These are phyloP conservation scores for Stemphylium lycopersici DNA, from an alignment of 2,329 filamentous ascomycete genomes.

Conservation along the genomic window DNA sequence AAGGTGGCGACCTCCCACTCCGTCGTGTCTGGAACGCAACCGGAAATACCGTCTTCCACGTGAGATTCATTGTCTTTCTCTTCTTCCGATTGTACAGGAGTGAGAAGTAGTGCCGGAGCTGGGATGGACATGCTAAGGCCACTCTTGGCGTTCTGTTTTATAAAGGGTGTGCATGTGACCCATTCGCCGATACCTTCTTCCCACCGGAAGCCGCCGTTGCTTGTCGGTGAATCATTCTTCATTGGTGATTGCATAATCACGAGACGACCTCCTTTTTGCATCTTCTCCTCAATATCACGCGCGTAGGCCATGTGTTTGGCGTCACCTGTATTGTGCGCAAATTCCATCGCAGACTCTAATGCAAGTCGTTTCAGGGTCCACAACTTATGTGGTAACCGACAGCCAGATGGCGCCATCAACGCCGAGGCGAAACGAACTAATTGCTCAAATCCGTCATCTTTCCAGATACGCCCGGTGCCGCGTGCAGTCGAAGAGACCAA, in stretches of 20 bases:
- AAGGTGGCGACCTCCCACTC: slow-evolving; percentile 19
- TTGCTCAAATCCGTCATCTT: slow-evolving; percentile 43
- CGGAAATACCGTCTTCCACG: slow-evolving; percentile 9
- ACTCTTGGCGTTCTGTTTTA: slow-evolving; percentile 25
- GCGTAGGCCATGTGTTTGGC: slow-evolving; percentile 38
- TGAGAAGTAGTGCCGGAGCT: slow-evolving; percentile 32
- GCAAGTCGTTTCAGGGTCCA: slow-evolving; percentile 48
- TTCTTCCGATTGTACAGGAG: slow-evolving; percentile 35
- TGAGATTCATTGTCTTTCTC: slow-evolving; percentile 22
- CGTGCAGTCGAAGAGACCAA: slow-evolving; percentile 43
- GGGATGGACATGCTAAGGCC: slow-evolving; percentile 24
- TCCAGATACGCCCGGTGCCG: slow-evolving; percentile 44
- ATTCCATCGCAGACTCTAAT: slow-evolving; percentile 46
- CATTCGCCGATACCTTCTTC: slow-evolving; percentile 56
- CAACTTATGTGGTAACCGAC: slow-evolving; percentile 36
- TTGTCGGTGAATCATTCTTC: slow-evolving; percentile 35
- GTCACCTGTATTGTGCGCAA: slow-evolving; percentile 39
- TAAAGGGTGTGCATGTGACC: slow-evolving; percentile 51
- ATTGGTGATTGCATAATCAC: slow-evolving; percentile 35
- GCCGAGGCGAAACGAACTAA: slow-evolving; percentile 38
- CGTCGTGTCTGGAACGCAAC: background rate
- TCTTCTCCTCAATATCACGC: slow-evolving; percentile 39
- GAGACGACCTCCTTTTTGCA: slow-evolving; percentile 37
- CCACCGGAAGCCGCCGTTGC: slow-evolving; percentile 47
- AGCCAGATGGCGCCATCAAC: slow-evolving; percentile 31